Evolutionary conservation across 306 rosid species (phyloP).

Genomic region (Lathyrus tuberosus): DNA sequence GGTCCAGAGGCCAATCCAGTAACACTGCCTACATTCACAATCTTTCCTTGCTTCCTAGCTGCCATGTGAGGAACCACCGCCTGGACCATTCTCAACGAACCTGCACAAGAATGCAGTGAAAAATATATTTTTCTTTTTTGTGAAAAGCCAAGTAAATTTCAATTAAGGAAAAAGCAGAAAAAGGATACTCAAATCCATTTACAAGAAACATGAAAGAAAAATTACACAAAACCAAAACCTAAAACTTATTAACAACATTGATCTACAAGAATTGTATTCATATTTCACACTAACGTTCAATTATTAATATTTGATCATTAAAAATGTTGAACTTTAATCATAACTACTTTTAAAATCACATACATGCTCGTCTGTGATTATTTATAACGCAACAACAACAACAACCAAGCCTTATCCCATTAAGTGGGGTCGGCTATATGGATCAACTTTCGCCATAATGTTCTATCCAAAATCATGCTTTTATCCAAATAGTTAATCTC

Average conservation of each 20-base stretch:
- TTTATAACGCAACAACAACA: too few relatives aligned
- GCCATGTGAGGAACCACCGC: conserved; percentile 92
- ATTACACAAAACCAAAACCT: background rate
- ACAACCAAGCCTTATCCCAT: too few relatives aligned
- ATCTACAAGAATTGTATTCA: background rate
- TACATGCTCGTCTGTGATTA: background rate
- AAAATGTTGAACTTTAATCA: background rate
- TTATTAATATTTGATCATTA: background rate
- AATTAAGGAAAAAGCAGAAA: background rate
- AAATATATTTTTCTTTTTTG: background rate
- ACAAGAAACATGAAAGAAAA: background rate
- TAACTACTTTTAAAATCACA: background rate
- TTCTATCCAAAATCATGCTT: too few relatives aligned
- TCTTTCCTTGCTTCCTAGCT: conserved; percentile 67
- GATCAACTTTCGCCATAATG: too few relatives aligned
- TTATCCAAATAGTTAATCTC: too few relatives aligned
- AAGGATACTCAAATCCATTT: background rate
- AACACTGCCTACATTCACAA: conserved; percentile 79
- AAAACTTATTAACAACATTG: background rate
- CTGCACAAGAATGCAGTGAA: conserved; percentile 41
- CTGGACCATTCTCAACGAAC: conserved; percentile 86
- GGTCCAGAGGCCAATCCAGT: conserved; percentile 76
- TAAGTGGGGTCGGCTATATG: too few relatives aligned
- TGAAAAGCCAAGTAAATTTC: background rate
- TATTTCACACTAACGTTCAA: background rate